Conservation (phyloP, 306 rosid genomes). For the Rubus parviflorus region DNA sequence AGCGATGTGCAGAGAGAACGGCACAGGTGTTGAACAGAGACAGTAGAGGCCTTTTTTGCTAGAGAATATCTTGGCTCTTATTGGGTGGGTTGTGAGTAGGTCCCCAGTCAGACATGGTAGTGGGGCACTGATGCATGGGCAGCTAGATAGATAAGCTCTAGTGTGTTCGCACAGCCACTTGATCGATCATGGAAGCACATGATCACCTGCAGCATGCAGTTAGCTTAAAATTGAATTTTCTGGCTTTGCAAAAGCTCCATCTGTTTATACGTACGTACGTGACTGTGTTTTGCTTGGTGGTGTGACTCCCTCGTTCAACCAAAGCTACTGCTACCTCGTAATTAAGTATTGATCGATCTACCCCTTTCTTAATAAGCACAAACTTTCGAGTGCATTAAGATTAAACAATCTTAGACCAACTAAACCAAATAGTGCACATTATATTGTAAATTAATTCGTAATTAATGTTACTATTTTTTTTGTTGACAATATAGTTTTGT, state of each 20-base stretch:
- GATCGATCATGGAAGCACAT: constrained; percentile 74
- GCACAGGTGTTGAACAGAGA: constrained; percentile 31
- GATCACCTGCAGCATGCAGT: constrained; percentile 22
- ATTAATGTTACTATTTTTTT: no score
- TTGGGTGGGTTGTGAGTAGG: constrained; percentile 63
- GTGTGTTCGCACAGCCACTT: constrained; percentile 29
- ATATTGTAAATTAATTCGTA: no score
- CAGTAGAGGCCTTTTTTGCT: constrained; percentile 29
- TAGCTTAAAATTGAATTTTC: neutral
- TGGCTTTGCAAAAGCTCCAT: constrained; percentile 19
- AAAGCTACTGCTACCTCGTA: neutral
- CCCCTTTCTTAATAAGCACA: neutral
- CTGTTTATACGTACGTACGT: constrained; percentile 18
- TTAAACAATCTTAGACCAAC: neutral
- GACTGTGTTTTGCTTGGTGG: neutral
- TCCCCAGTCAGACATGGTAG: constrained; percentile 37
- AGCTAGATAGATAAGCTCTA: constrained; percentile 17
- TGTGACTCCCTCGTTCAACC: neutral
- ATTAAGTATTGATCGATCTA: neutral
- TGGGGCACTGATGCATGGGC: constrained; percentile 51
- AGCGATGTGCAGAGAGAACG: neutral
- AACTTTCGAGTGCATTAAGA: neutral
- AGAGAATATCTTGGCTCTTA: constrained; percentile 46
- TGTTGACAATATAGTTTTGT: no score
- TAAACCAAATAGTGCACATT: neutral